Evolutionary conservation across 2,329 filamentous ascomycete species (phyloP), one percentile per base, ranked within the genome.

Genomic region (Epichloe scottii): DNA sequence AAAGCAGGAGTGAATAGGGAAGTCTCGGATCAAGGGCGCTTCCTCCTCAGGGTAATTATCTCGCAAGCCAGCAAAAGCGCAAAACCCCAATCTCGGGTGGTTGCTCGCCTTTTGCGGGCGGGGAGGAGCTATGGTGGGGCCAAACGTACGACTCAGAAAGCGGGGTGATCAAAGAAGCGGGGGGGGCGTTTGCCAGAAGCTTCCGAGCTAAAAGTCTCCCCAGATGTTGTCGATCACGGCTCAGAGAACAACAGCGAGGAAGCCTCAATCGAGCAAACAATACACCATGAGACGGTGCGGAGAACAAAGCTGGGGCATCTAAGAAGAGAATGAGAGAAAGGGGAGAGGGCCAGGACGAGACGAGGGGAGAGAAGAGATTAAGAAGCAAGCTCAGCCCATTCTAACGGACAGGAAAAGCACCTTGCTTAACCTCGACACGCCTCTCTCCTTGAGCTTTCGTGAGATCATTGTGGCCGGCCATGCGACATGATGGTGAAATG

Each of bases 121-220:
- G 44, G 30, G 49, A 51, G 30, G 49, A 51, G 44, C 49, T 51
- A 47, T 51, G 49, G 49, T 51, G 49, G 49, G 49, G 49, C 33
- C 8, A 47, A 35, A 37, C 10, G n/a, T 40, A 46, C 42, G 35
- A 12, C 23, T 23, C 19, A 42, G 34, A 41, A 40, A 42, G 42
- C 42, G 49, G 49, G 44, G 43, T 46, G n/a, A 38, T 12, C 10
- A 30, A 30, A 30, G 30, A 30, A 30, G 30, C 14, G 35, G 39
- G 30, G 14, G 42, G 42, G 42, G 41, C 21, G 42, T 30, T 12
- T 19, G 39, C 39, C 39, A 41, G n/a, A 41, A 41, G 17, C 39
- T 41, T 41, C 39, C 6, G 17, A 41, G 19, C 39, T 14, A 12
- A 41, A 23, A 30, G 26, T 30, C 21, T 40, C 38, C 15, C 14